Evolutionary conservation across 495 filamentous ascomycete species (phyloP).

Genomic region (Hypoxylon intermedium): DNA sequence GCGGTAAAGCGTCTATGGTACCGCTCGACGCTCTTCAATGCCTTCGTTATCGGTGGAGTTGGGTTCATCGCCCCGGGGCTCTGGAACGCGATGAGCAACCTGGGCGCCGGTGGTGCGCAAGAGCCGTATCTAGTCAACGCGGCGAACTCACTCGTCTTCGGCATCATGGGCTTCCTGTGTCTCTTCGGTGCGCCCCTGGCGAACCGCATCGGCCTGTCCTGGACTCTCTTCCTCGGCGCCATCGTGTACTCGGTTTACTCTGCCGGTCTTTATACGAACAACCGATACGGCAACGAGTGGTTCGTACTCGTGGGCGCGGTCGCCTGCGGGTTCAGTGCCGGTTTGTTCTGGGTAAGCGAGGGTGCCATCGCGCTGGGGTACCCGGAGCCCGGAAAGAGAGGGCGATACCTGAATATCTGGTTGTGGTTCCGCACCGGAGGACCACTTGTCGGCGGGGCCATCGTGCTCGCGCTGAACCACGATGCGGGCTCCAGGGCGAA

Average conservation of each 20-base stretch:
- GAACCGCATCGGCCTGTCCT: conserved; percentile 62
- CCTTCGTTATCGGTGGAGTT: conserved; percentile 61
- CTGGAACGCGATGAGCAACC: conserved; percentile 64
- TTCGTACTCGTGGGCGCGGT: conserved; percentile 63
- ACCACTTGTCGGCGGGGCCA: conserved; percentile 62
- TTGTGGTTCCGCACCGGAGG: conserved; percentile 64
- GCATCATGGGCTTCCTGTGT: conserved; percentile 64
- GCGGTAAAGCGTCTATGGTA: conserved; percentile 47
- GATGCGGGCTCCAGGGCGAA: conserved; percentile 47
- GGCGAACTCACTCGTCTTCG: conserved; percentile 64
- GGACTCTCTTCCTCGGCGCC: conserved; percentile 62
- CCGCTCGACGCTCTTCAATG: conserved; percentile 62
- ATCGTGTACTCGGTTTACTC: conserved; percentile 64
- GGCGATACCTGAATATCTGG: conserved; percentile 65
- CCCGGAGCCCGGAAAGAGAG: conserved; percentile 59
- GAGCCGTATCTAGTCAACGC: conserved; percentile 64
- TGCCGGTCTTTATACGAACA: conserved; percentile 65
- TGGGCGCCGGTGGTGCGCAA: conserved; percentile 65
- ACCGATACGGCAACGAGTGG: conserved; percentile 64
- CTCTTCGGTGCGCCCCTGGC: conserved; percentile 59
- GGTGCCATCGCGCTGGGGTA: conserved; percentile 66
- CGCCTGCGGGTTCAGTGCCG: conserved; percentile 62
- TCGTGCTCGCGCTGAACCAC: conserved; percentile 61
- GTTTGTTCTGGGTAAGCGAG: conserved; percentile 65
- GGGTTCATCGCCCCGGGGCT: conserved; percentile 66